Evolutionary conservation across 169 alveolate species (phyloP), one percentile per base, ranked within the genome.

Genomic region (Plasmodium chabaudi): DNA sequence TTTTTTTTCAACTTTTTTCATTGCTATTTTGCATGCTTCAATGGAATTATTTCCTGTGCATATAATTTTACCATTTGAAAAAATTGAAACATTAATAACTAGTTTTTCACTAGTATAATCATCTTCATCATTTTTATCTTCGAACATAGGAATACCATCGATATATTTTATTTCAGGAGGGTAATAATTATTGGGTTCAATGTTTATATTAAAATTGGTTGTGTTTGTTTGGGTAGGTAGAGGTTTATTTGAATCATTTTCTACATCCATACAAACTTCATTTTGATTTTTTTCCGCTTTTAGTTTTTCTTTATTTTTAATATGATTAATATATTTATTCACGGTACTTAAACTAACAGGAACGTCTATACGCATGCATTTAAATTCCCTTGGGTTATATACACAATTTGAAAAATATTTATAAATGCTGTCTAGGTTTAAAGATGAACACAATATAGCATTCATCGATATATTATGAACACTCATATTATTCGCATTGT

Each of bases 291-390:
- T 2, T n/a, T 49, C 59, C 1, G n/a, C 3, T 15, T 51, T 7
- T 15, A 2, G 0, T 51, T 51, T 51, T 51, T 51, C 59, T 10
- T 51, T 51, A 17, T 65, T 46, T 13, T 27, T 51, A 12, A 79
- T 10, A 13, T 65, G 64, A n/a, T 56, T 53, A 23, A 65, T 59
- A 53, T 79, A 79, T 55, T 79, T 79, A 0, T 55, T 15, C 46
- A 79, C 75, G 15, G 82, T 79, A 5, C 23, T 57, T 13, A 70
- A 49, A 55, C 82, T 79, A 42, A 79, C 89, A n/a, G 89, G 88
- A 0, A 94, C 95, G 67, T 94, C 96, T 15, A 94, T 64, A n/a
- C 96, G 56, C 64, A 92, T 90, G 44, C 96, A 94, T 68, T 88
- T 89, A 72, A 94, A 94, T 63, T 94, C 96, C 67, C 87, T 47